Conservation (phyloP, 176 grass and related monocot species). For the Aegilops umbellulata region DNA sequence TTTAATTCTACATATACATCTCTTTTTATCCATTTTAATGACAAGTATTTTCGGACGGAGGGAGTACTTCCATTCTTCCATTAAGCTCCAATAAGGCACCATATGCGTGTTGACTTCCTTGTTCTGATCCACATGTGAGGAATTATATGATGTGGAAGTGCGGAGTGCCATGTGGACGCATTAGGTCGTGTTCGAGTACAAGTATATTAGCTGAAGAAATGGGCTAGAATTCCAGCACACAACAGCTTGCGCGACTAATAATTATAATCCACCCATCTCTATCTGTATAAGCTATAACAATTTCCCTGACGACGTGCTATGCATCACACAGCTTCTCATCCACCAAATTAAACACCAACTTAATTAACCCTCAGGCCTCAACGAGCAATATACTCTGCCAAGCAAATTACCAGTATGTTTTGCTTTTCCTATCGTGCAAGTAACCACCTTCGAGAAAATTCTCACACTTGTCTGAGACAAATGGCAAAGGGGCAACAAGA, state of each 20-base stretch:
- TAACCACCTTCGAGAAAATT: not conserved
- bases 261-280: not conserved
- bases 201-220: not conserved
- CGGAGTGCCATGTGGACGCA: not conserved
- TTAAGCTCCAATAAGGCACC: not conserved
- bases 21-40: no score
- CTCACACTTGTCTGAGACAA: not conserved
- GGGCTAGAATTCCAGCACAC: constrained; percentile 3
- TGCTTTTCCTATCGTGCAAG: constrained; percentile 8
- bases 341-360: not conserved
- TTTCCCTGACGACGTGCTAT: not conserved
- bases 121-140: not conserved
- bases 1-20: no score
- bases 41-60: no score
- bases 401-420: not conserved
- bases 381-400: not conserved
- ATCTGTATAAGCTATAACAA: not conserved
- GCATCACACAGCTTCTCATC: not conserved
- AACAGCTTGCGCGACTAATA: constrained; percentile 2
- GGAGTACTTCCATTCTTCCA: not conserved
- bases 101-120: not conserved
- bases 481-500: not conserved
- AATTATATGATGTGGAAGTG: not conserved
- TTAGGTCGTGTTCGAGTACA: not conserved
- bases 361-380: not conserved